These are phyloP conservation scores for Boechera retrofracta DNA, from an alignment of 345 rosid species.

Conservation along the genomic window DNA sequence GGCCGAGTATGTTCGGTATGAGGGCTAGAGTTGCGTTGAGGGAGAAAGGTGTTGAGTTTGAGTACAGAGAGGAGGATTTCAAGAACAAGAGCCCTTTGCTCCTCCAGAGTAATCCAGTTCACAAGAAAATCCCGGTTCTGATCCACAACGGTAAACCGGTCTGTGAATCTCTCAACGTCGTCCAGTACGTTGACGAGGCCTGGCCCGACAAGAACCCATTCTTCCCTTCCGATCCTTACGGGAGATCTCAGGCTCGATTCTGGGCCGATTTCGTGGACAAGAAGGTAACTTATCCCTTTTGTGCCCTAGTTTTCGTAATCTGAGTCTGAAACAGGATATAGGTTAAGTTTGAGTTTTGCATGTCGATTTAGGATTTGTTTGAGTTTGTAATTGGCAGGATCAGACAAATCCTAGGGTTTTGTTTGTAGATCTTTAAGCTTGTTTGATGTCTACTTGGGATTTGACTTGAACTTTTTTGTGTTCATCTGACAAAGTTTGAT, in stretches of 20 bases:
- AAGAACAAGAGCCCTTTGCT: constrained; percentile 36
- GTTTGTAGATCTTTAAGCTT: too few relatives aligned
- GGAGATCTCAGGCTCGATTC: constrained; percentile 38
- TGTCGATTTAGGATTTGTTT: background rate
- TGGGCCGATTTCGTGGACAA: constrained; percentile 44
- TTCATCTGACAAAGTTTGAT: background rate
- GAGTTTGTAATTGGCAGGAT: too few relatives aligned
- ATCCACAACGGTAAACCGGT: constrained; percentile 43
- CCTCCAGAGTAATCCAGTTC: constrained; percentile 41
- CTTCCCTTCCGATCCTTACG: constrained; percentile 44
- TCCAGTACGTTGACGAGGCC: constrained; percentile 37
- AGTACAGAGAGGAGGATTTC: constrained; percentile 38
- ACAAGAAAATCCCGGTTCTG: constrained; percentile 41
- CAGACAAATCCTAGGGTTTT: too few relatives aligned
- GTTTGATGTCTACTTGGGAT: background rate
- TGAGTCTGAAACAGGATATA: background rate
- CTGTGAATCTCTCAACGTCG: constrained; percentile 25
- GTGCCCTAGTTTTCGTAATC: background rate
- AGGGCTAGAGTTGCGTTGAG: constrained; percentile 40
- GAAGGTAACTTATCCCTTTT: constrained; percentile 28
- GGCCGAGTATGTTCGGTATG: constrained; percentile 45
- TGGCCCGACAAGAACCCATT: constrained; percentile 44
- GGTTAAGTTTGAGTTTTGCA: background rate
- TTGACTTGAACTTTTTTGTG: background rate
- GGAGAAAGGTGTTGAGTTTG: constrained; percentile 42